Evolutionary conservation across 1,139 yeast species (phyloP).

Genomic region (Debaryomyces coudertii): DNA sequence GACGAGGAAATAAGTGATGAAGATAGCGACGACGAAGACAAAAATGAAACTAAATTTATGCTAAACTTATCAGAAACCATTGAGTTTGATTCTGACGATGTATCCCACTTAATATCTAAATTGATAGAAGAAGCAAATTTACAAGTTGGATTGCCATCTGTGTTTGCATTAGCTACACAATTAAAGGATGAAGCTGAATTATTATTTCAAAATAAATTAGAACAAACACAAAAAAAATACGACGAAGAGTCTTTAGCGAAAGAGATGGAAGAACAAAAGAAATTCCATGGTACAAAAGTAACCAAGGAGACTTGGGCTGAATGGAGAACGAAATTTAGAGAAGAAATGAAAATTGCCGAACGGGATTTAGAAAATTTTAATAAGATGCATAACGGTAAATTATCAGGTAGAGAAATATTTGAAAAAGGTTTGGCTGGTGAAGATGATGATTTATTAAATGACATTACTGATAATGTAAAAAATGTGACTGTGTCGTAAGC

Average conservation of each 20-base stretch:
- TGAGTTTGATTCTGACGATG: slow-evolving; percentile 51
- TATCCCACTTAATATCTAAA: slow-evolving; percentile 40
- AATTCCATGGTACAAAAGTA: slow-evolving; percentile 78
- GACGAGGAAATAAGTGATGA: slow-evolving; percentile 46
- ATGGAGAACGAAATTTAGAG: slow-evolving; percentile 73
- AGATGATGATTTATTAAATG: slow-evolving; percentile 39
- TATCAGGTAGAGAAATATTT: slow-evolving; percentile 87
- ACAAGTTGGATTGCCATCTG: slow-evolving; percentile 84
- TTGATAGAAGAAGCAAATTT: slow-evolving; percentile 68
- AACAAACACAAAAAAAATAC: slow-evolving; percentile 56
- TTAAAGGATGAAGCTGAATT: slow-evolving; percentile 81
- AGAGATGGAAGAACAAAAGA: slow-evolving; percentile 72
- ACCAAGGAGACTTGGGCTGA: slow-evolving; percentile 67
- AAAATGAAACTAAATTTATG: slow-evolving; percentile 44
- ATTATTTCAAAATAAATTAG: slow-evolving; percentile 59
- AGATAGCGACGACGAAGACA: slow-evolving; percentile 45
- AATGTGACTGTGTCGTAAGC: slow-evolving; percentile 8
- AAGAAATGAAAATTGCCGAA: slow-evolving; percentile 56
- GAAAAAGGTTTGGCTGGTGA: slow-evolving; percentile 83
- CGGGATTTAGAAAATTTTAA: slow-evolving; percentile 54
- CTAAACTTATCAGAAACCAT: slow-evolving; percentile 60
- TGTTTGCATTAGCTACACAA: slow-evolving; percentile 75
- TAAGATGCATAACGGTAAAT: slow-evolving; percentile 69
- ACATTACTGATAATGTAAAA: slow-evolving; percentile 30
- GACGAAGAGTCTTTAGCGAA: slow-evolving; percentile 60